A percentile compares a stretch with the other conserved stretches of the same genome.
Conservation (phyloP, 2,329 filamentous ascomycete genomes). For the Penicillium expansum region DNA sequence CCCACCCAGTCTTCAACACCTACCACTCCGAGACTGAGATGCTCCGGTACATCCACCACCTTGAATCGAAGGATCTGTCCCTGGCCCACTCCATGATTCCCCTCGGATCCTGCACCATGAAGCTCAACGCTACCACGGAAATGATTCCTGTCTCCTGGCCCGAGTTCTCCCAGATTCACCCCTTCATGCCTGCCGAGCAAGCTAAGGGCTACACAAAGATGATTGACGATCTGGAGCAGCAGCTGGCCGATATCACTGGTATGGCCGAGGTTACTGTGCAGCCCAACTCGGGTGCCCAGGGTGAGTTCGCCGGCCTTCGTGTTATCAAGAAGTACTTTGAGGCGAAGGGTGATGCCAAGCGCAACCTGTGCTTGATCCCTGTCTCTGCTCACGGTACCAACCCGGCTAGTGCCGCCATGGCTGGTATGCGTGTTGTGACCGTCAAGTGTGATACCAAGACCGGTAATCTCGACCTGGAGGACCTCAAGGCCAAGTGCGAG, state of each 20-base stretch:
- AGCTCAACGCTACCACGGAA: conserved; percentile 89
- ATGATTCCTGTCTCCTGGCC: conserved; percentile 83
- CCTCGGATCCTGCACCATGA: conserved; percentile 96
- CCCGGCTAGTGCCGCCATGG: conserved; percentile 92
- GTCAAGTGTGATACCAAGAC: conserved; percentile 86
- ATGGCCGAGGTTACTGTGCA: conserved; percentile 89
- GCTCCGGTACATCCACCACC: conserved; percentile 85
- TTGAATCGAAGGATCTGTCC: conserved; percentile 92
- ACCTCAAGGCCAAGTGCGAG: conserved; percentile 83
- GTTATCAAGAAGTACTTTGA: conserved; percentile 84
- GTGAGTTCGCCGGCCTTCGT: conserved; percentile 86
- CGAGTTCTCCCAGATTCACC: conserved; percentile 76
- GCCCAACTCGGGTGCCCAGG: conserved; percentile 93
- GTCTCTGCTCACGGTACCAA: conserved; percentile 96
- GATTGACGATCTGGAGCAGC: conserved; percentile 68
- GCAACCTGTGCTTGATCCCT: conserved; percentile 91
- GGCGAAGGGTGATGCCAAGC: conserved; percentile 60
- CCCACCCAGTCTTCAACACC: conserved; percentile 90
- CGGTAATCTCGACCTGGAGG: conserved; percentile 83
- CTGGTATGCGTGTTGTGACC: conserved; percentile 88
- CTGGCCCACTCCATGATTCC: conserved; percentile 97
- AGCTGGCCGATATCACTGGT: conserved; percentile 79
- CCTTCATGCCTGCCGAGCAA: conserved; percentile 65
- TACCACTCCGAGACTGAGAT: conserved; percentile 95
- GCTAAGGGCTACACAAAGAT: conserved; percentile 67